Conservation (phyloP, 176 grass and related monocot species). For the Poa annua region DNA sequence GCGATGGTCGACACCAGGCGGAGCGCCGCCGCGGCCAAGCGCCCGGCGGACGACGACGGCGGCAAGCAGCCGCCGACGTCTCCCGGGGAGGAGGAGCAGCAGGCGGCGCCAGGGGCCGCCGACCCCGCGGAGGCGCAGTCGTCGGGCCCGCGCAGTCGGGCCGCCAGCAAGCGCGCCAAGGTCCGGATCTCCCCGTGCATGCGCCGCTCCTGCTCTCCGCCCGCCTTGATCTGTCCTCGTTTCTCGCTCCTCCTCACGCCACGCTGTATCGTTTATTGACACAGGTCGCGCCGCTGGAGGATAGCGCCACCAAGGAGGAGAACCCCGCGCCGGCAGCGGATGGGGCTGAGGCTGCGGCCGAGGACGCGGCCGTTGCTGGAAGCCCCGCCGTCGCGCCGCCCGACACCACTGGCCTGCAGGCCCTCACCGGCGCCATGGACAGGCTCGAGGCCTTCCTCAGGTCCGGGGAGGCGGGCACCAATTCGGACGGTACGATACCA, state of each 20-base stretch:
- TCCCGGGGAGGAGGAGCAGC: not conserved
- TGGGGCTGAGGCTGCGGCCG: not conserved
- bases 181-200: slow-evolving; percentile 53
- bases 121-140: slow-evolving; percentile 29
- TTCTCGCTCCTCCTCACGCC: not conserved
- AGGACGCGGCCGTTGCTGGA: not conserved
- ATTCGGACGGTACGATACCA: slow-evolving; percentile 34
- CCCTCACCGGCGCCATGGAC: slow-evolving; percentile 56
- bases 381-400: slow-evolving; percentile 10
- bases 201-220: not conserved
- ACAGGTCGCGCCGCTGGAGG: slow-evolving; percentile 21
- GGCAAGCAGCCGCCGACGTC: not conserved
- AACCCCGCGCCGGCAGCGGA: not conserved
- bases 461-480: slow-evolving; percentile 38
- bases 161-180: slow-evolving; percentile 54
- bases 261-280: not conserved
- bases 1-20: slow-evolving; percentile 60
- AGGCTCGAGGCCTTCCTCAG: slow-evolving; percentile 53
- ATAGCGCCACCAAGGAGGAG: slow-evolving; percentile 1
- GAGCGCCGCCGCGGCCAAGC: slow-evolving; percentile 56
- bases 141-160: slow-evolving; percentile 26
- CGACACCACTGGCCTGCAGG: slow-evolving; percentile 44
- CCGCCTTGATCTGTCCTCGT: slow-evolving; percentile 32
- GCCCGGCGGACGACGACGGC: slow-evolving; percentile 34
- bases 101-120: slow-evolving; percentile 9